phyloP scores from a whole-genome alignment of 495 filamentous ascomycete species.

The Annulohypoxylon maeteangense region DNA sequence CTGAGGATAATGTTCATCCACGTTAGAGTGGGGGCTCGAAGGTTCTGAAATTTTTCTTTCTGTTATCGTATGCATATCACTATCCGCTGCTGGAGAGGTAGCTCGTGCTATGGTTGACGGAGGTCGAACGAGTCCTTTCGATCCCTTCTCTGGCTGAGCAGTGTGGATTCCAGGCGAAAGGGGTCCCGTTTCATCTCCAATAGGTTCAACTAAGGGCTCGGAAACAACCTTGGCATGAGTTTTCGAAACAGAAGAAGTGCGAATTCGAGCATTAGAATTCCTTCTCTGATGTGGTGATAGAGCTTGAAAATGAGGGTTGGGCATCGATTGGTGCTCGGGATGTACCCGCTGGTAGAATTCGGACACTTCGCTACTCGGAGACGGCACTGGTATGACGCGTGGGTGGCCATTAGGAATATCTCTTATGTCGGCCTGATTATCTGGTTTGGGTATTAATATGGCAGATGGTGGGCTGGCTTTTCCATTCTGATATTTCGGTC shows the following conservation, averaged over 20 bases:
- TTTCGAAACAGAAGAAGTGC: constrained; percentile 52
- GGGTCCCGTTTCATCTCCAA: constrained; percentile 41
- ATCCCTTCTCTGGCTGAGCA: constrained; percentile 46
- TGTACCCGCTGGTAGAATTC: constrained; percentile 23
- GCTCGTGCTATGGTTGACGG: constrained; percentile 50
- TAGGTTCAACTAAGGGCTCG: constrained; percentile 49
- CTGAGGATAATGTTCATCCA: constrained; percentile 27
- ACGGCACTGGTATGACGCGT: not conserved
- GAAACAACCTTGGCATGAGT: constrained; percentile 52
- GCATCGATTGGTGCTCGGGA: constrained; percentile 19
- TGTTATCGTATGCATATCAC: constrained; percentile 15
- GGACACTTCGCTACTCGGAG: constrained; percentile 17
- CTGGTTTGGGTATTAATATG: constrained; percentile 12
- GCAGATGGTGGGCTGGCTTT: constrained; percentile 10
- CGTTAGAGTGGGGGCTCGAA: constrained; percentile 17
- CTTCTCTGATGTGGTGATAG: constrained; percentile 48
- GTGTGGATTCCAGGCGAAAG: constrained; percentile 49
- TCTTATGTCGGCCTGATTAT: not conserved
- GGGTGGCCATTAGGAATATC: constrained; percentile 7
- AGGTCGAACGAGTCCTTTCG: constrained; percentile 50
- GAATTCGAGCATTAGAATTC: constrained; percentile 58
- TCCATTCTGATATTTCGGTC: constrained; percentile 16
- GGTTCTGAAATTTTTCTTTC: constrained; percentile 19
- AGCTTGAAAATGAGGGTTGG: constrained; percentile 19
- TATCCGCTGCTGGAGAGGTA: constrained; percentile 49